Percentiles rank a stretch among this genome's conserved stretches.
These are phyloP conservation scores for Fusarium agapanthi DNA, from an alignment of 2,329 filamentous ascomycete genomes.

Conservation along the genomic window DNA sequence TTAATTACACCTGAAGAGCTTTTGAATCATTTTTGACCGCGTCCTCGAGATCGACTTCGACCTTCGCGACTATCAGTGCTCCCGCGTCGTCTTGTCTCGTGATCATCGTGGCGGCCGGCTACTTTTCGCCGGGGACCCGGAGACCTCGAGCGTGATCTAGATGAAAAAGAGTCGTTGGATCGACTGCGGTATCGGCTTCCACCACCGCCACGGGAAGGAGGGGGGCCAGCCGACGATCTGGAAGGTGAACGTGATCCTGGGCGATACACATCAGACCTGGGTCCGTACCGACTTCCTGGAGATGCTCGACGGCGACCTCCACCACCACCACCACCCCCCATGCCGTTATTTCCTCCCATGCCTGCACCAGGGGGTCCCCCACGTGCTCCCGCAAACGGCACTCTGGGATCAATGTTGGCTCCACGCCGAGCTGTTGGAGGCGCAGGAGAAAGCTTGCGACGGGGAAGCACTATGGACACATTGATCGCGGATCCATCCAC, in stretches of 20 bases:
- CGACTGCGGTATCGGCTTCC: slow-evolving; percentile 56
- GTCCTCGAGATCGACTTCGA: slow-evolving; percentile 52
- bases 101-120: slow-evolving; percentile 45
- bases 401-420: slow-evolving; percentile 64
- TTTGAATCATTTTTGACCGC: slow-evolving; percentile 45
- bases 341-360: slow-evolving; percentile 38
- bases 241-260: slow-evolving; percentile 63
- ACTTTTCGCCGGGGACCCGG: slow-evolving; percentile 48
- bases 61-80: slow-evolving; percentile 56
- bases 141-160: slow-evolving; percentile 59
- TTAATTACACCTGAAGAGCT: slow-evolving; percentile 24
- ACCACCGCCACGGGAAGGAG: slow-evolving; percentile 46
- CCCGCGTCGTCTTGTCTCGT: slow-evolving; percentile 51
- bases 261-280: slow-evolving; percentile 66
- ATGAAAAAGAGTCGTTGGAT: slow-evolving; percentile 55
- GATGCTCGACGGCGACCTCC: slow-evolving; percentile 50
- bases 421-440: slow-evolving; percentile 76
- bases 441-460: slow-evolving; percentile 81
- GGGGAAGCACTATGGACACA: slow-evolving; percentile 88
- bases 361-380: slow-evolving; percentile 44
- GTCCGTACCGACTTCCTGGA: slow-evolving; percentile 50
- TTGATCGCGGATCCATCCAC: slow-evolving; percentile 84
- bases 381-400: slow-evolving; percentile 45
- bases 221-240: slow-evolving; percentile 55
- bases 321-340: slow-evolving; percentile 46